phyloP scores from a whole-genome alignment of 495 filamentous ascomycete species.

The Durotheca rogersii region DNA sequence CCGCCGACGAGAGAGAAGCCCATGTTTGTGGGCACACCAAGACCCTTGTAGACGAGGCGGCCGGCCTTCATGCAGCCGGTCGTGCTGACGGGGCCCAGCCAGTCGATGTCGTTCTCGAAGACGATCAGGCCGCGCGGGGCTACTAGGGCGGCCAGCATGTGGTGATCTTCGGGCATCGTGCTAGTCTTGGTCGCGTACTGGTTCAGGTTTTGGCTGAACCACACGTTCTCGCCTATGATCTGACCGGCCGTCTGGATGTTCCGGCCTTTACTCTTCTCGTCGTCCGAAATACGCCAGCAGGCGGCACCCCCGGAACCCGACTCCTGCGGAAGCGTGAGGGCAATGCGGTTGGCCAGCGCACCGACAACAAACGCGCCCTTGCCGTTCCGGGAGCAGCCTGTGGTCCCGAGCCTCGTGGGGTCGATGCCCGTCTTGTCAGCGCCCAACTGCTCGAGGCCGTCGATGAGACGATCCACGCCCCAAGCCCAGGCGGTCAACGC shows the following conservation, averaged over 20 bases:
- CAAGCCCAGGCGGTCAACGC: constrained; percentile 55
- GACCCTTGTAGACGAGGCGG: constrained; percentile 50
- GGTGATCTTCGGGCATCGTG: constrained; percentile 52
- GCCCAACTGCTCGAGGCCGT: constrained; percentile 50
- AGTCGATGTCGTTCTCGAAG: constrained; percentile 58
- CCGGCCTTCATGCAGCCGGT: constrained; percentile 58
- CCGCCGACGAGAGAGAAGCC: constrained; percentile 54
- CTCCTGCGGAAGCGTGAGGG: constrained; percentile 55
- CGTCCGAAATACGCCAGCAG: constrained; percentile 53
- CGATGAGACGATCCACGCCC: constrained; percentile 54
- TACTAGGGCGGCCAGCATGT: constrained; percentile 49
- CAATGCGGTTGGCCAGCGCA: constrained; percentile 51
- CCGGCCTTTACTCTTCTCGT: constrained; percentile 43
- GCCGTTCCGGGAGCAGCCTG: constrained; percentile 56
- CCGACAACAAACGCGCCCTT: constrained; percentile 56
- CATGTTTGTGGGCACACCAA: constrained; percentile 50
- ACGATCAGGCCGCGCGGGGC: constrained; percentile 48
- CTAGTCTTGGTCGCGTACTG: constrained; percentile 40
- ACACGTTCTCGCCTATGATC: constrained; percentile 54
- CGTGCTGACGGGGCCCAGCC: constrained; percentile 52
- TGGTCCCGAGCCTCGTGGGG: constrained; percentile 48
- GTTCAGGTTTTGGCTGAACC: constrained; percentile 51
- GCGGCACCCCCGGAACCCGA: constrained; percentile 51
- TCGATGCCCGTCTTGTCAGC: constrained; percentile 47
- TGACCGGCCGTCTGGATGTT: constrained; percentile 53